These are phyloP conservation scores for Fusarium torulosum DNA, from an alignment of 2,329 filamentous ascomycete species.

Conservation along the genomic window DNA sequence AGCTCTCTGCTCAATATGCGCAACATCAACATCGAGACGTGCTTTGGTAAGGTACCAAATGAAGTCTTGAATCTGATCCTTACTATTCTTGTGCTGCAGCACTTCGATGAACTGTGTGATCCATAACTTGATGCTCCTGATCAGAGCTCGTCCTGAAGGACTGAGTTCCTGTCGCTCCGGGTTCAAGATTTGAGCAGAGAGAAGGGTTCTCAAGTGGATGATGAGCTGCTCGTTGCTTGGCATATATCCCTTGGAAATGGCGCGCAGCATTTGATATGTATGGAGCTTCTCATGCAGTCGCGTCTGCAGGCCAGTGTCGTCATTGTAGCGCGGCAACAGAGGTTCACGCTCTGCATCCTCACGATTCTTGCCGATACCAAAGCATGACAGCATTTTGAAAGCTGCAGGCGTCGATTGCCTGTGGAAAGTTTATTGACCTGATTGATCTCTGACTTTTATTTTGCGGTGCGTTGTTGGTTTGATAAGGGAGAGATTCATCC, in stretches of 20 bases:
- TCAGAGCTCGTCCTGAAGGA: conserved; percentile 78
- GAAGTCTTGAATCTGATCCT: conserved; percentile 91
- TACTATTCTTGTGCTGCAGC: conserved; percentile 82
- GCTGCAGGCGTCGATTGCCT: background rate
- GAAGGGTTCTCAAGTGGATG: conserved; percentile 80
- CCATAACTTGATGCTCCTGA: conserved; percentile 79
- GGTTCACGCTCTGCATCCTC: conserved; percentile 77
- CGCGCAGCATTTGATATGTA: conserved; percentile 90
- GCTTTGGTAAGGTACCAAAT: conserved; percentile 86
- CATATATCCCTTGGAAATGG: conserved; percentile 87
- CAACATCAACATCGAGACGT: conserved; percentile 62
- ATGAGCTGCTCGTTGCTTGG: conserved; percentile 89
- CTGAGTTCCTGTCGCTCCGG: conserved; percentile 78
- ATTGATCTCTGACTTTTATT: background rate
- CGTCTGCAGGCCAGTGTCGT: conserved; percentile 83
- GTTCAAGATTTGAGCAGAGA: conserved; percentile 83
- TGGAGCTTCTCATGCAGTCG: conserved; percentile 90
- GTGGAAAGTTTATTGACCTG: background rate
- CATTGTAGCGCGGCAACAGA: conserved; percentile 83
- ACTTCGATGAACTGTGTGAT: conserved; percentile 85
- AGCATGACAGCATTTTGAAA: conserved; percentile 71
- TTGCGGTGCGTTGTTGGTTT: background rate
- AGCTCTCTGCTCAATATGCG: conserved; percentile 48
- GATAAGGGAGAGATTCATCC: conserved; percentile 9
- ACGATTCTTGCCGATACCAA: conserved; percentile 64